Evolutionary conservation across 1,139 yeast species (phyloP).

Genomic region (Diutina ranongensis): DNA sequence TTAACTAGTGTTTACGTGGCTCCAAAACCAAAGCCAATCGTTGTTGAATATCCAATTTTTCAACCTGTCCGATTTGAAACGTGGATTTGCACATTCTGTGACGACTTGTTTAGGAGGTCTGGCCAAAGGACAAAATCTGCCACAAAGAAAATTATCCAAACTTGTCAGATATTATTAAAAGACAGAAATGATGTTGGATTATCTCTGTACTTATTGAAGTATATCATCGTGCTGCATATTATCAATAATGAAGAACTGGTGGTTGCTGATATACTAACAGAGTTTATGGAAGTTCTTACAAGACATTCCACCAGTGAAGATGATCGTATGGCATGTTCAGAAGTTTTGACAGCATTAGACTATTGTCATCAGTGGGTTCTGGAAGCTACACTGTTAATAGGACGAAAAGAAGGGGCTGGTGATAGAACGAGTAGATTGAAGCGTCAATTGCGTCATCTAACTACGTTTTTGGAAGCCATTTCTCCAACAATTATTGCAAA

Average conservation of each 20-base stretch:
- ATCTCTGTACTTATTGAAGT: constrained; percentile 69
- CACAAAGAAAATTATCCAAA: constrained; percentile 34
- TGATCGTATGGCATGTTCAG: constrained; percentile 14
- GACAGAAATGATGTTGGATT: constrained; percentile 56
- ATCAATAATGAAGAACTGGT: constrained; percentile 36
- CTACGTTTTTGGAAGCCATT: constrained; percentile 38
- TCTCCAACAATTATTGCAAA: constrained; percentile 65
- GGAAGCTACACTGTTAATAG: constrained; percentile 20
- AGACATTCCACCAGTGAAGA: constrained; percentile 16
- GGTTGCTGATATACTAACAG: constrained; percentile 37
- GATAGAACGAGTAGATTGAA: constrained; percentile 14
- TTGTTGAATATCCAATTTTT: neutral
- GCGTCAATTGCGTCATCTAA: constrained; percentile 25
- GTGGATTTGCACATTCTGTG: neutral
- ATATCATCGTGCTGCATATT: constrained; percentile 59
- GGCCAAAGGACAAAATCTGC: neutral
- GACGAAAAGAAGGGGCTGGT: constrained; percentile 13
- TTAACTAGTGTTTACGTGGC: neutral
- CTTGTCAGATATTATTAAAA: constrained; percentile 56
- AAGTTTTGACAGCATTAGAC: constrained; percentile 71
- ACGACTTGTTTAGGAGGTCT: neutral
- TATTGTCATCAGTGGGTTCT: constrained; percentile 70
- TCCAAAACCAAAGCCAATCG: neutral
- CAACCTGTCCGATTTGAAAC: neutral
- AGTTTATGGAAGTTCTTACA: constrained; percentile 46